Percentiles rank a stretch among this genome's conserved stretches.
These are phyloP conservation scores for Talaromyces islandicus DNA, from an alignment of 2,329 filamentous ascomycete species.

Conservation along the genomic window DNA sequence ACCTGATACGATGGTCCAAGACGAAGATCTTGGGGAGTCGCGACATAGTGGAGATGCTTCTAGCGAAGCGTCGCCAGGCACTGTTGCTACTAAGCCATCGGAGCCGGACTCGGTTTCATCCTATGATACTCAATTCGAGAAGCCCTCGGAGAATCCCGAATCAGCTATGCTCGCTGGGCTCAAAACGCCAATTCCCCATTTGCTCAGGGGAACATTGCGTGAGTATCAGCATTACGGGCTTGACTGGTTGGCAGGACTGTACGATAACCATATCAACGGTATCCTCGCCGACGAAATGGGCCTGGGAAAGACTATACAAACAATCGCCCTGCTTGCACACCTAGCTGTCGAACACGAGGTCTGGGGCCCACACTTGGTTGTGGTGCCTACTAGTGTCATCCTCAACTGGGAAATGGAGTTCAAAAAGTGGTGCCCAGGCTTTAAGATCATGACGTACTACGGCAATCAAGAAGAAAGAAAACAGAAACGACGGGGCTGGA, in stretches of 20 bases:
- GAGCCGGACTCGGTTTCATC: conserved; percentile 41
- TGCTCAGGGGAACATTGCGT: conserved; percentile 80
- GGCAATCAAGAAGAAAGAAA: conserved; percentile 89
- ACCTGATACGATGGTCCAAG: background rate
- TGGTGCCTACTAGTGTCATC: conserved; percentile 97
- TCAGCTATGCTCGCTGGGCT: conserved; percentile 36
- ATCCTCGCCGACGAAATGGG: conserved; percentile 99
- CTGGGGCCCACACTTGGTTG: conserved; percentile 93
- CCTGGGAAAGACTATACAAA: conserved; percentile 96
- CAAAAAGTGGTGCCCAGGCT: conserved; percentile 95
- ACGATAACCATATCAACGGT: conserved; percentile 87
- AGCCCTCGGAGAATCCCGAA: conserved; percentile 28
- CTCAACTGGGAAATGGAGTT: conserved; percentile 99
- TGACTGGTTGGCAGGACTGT: conserved; percentile 92
- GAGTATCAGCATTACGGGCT: conserved; percentile 97
- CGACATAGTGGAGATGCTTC: conserved; percentile 28
- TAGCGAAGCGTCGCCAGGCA: conserved; percentile 38
- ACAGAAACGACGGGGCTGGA: conserved; percentile 87
- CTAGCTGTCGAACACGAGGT: conserved; percentile 83
- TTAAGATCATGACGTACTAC: conserved; percentile 97
- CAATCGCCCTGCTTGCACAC: conserved; percentile 87
- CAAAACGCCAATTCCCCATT: conserved; percentile 70
- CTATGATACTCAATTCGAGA: conserved; percentile 29
- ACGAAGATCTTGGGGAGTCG: conserved; percentile 17
- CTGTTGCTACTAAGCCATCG: conserved; percentile 38